A percentile compares a stretch with the other conserved stretches of the same genome.
Evolutionary conservation across 1,284 basidiomycete genomes (phyloP).

Genomic region (Xerocomus nothofagi): DNA sequence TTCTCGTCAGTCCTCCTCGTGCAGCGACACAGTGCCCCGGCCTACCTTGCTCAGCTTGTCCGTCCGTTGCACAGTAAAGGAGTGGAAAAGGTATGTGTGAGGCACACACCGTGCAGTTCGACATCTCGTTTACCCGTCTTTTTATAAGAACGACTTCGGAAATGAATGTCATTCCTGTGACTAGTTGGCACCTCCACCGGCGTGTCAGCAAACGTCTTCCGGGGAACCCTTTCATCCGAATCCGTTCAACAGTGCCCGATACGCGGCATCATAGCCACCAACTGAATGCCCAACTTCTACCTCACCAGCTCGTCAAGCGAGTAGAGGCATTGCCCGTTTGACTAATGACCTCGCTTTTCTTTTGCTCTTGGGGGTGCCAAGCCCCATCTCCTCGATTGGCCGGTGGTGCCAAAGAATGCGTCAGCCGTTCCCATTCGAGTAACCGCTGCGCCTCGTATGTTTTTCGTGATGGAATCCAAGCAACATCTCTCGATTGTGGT

Average conservation of each 20-base stretch:
- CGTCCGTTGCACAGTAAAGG: constrained; percentile 7
- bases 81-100: constrained; percentile 27
- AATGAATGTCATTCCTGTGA: constrained; percentile 38
- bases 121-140: constrained; percentile 22
- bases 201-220: constrained; percentile 25
- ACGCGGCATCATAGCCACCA: constrained; percentile 31
- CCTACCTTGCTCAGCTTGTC: constrained; percentile 18
- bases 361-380: constrained; percentile 27
- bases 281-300: constrained; percentile 16
- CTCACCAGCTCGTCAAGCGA: constrained; percentile 25
- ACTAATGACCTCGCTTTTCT: constrained; percentile 31
- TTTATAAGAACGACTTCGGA: constrained; percentile 34
- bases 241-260: constrained; percentile 31
- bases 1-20: constrained; percentile 22
- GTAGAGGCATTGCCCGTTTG: constrained; percentile 33
- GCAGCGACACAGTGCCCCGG: constrained; percentile 14
- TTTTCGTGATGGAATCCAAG: constrained; percentile 24
- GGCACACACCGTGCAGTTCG: constrained; percentile 14
- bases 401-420: constrained; percentile 12
- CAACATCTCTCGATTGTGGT: constrained; percentile 28
- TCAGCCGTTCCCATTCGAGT: constrained; percentile 22
- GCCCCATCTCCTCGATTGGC: constrained; percentile 19
- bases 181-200: constrained; percentile 16
- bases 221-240: constrained; percentile 35
- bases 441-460: constrained; percentile 31